Conservation (phyloP, 768 basidiomycete species). For the Jaapia argillacea region DNA sequence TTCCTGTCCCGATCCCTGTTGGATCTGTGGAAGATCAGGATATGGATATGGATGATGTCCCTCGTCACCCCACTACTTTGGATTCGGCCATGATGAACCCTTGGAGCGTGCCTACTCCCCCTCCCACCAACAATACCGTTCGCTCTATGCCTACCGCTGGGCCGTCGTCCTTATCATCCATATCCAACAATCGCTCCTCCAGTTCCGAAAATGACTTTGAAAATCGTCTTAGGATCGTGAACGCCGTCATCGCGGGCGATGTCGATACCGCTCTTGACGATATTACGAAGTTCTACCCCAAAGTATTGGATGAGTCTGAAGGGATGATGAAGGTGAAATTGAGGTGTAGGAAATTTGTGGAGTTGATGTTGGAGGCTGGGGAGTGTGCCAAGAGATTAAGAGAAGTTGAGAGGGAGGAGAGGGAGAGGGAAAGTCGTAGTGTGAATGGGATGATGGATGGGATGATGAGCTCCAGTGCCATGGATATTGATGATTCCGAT, state of each 20-base stretch:
- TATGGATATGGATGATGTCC: slow-evolving; percentile 5
- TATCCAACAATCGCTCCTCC: slow-evolving; percentile 9
- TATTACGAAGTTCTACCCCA: slow-evolving; percentile 45
- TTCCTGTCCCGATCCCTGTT: not conserved
- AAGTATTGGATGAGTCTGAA: slow-evolving; percentile 55
- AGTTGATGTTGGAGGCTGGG: slow-evolving; percentile 63
- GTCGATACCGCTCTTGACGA: slow-evolving; percentile 58
- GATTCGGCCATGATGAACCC: no score
- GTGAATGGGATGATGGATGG: slow-evolving; percentile 23
- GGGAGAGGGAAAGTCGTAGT: slow-evolving; percentile 2
- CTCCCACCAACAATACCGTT: slow-evolving; percentile 15
- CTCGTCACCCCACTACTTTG: no score
- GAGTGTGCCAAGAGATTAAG: slow-evolving; percentile 59
- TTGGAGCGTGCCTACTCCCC: no score
- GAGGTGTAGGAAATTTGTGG: slow-evolving; percentile 78
- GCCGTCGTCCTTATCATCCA: no score
- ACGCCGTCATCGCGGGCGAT: slow-evolving; percentile 58
- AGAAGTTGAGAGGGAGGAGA: slow-evolving; percentile 22
- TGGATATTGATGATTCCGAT: slow-evolving; percentile 50
- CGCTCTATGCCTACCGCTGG: slow-evolving; percentile 9
- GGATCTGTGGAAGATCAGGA: slow-evolving; percentile 2
- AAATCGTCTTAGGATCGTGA: slow-evolving; percentile 60
- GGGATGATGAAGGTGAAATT: slow-evolving; percentile 74
- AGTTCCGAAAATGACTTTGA: slow-evolving; percentile 45
- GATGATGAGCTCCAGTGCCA: slow-evolving; percentile 26